phyloP scores from a whole-genome alignment of 2,329 filamentous ascomycete genomes.

The Hyphodiscus sp. region DNA sequence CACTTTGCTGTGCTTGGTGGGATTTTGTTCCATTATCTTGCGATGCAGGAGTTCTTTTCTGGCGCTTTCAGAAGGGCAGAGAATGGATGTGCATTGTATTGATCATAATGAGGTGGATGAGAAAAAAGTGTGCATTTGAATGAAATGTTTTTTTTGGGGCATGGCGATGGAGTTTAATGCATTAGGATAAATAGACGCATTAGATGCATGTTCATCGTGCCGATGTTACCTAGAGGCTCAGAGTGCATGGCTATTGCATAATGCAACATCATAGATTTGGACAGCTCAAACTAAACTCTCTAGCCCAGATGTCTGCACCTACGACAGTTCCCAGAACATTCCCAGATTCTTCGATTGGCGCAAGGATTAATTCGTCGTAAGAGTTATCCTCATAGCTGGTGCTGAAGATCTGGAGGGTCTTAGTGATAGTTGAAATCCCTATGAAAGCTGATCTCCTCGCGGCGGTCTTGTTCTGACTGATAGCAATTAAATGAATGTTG shows the following conservation, averaged over 20 bases:
- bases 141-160: slow-evolving; percentile 1
- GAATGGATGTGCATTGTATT: slow-evolving; percentile 27
- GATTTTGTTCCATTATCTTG: slow-evolving; percentile 93
- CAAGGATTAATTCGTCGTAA: slow-evolving; percentile 15
- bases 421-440: not conserved
- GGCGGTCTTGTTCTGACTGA: slow-evolving; percentile 10
- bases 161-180: slow-evolving; percentile 11
- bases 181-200: not conserved
- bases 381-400: slow-evolving; percentile 17
- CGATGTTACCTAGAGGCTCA: not conserved
- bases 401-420: slow-evolving; percentile 14
- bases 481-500: not conserved
- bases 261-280: not conserved
- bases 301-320: slow-evolving; percentile 18
- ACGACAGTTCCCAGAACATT: slow-evolving; percentile 36
- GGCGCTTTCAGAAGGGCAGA: slow-evolving; percentile 62
- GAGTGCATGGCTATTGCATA: not conserved
- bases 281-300: not conserved
- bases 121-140: slow-evolving; percentile 1
- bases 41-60: slow-evolving; percentile 93
- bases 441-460: slow-evolving; percentile 4
- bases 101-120: slow-evolving; percentile 3
- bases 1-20: slow-evolving; percentile 90
- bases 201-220: not conserved
- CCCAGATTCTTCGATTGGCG: slow-evolving; percentile 26